Evolutionary conservation across 2,329 filamentous ascomycete genomes (phyloP).

Genomic region (Aaosphaeria pasadenensis): DNA sequence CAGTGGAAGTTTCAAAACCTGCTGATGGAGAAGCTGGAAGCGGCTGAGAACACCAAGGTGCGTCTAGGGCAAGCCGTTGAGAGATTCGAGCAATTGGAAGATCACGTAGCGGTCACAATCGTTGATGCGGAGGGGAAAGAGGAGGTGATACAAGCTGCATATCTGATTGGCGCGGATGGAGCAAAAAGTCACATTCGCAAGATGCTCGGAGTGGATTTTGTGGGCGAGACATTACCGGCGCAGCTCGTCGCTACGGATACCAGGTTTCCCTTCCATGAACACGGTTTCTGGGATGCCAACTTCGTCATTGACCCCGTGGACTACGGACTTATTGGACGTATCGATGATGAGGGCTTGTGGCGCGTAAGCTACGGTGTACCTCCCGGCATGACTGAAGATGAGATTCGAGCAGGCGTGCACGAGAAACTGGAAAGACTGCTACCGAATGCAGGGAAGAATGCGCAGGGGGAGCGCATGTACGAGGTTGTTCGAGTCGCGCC

Average conservation of each 20-base stretch:
- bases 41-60: neutral
- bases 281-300: constrained; percentile 41
- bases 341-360: constrained; percentile 37
- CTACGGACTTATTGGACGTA: constrained; percentile 37
- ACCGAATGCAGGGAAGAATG: constrained; percentile 14
- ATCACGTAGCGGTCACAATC: constrained; percentile 9
- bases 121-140: constrained; percentile 1
- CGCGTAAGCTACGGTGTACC: constrained; percentile 41
- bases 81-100: constrained; percentile 7
- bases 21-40: constrained; percentile 15
- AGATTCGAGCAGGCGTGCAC: constrained; percentile 24
- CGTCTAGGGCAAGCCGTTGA: constrained; percentile 16
- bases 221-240: constrained; percentile 33
- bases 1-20: constrained; percentile 32
- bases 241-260: constrained; percentile 41
- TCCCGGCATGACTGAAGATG: constrained; percentile 20
- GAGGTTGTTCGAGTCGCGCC: constrained; percentile 35
- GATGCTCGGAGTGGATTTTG: constrained; percentile 15
- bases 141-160: constrained; percentile 18
- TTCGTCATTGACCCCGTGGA: constrained; percentile 39
- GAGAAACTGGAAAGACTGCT: constrained; percentile 30
- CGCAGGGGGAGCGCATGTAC: constrained; percentile 13
- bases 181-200: constrained; percentile 20
- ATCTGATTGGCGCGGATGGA: constrained; percentile 31
- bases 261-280: constrained; percentile 33